Evolutionary conservation across 768 basidiomycete species (phyloP).

Genomic region (Pulveroboletus frians): DNA sequence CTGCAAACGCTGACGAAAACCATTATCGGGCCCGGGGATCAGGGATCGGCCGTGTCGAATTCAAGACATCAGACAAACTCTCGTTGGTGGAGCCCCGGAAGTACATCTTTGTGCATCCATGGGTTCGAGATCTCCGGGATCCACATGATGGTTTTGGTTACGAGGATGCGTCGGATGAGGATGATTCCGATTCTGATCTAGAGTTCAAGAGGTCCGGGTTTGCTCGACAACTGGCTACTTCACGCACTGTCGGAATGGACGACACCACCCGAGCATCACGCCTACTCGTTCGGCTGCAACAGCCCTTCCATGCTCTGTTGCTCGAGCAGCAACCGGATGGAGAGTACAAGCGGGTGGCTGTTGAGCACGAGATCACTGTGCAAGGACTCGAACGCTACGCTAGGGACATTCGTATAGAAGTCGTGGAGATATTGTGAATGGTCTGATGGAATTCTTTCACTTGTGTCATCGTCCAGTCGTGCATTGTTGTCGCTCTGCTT

Average conservation of each 20-base stretch:
- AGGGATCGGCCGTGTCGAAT: slow-evolving; percentile 2
- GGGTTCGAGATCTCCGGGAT: slow-evolving; percentile 7
- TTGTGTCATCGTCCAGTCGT: too few relatives aligned
- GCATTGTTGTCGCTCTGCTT: too few relatives aligned
- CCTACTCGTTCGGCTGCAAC: too few relatives aligned
- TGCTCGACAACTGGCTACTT: too few relatives aligned
- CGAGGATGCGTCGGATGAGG: not conserved
- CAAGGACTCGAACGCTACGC: not conserved
- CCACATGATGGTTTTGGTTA: not conserved
- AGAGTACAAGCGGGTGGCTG: too few relatives aligned
- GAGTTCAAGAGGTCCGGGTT: too few relatives aligned
- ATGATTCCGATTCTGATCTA: too few relatives aligned
- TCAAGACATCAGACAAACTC: not conserved
- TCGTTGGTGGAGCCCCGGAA: not conserved
- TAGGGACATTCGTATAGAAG: not conserved
- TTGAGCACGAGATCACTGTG: slow-evolving; percentile 1
- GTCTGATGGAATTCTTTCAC: too few relatives aligned
- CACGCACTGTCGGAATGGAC: not conserved
- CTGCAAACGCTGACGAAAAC: not conserved
- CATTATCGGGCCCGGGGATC: slow-evolving; percentile 4
- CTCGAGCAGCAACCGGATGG: too few relatives aligned
- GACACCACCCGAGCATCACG: too few relatives aligned
- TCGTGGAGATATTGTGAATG: not conserved
- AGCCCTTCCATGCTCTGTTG: too few relatives aligned
- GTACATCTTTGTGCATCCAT: slow-evolving; percentile 8